phyloP scores from a whole-genome alignment of 108 stramenopile genomes.

The Conticribra guillardii region DNA sequence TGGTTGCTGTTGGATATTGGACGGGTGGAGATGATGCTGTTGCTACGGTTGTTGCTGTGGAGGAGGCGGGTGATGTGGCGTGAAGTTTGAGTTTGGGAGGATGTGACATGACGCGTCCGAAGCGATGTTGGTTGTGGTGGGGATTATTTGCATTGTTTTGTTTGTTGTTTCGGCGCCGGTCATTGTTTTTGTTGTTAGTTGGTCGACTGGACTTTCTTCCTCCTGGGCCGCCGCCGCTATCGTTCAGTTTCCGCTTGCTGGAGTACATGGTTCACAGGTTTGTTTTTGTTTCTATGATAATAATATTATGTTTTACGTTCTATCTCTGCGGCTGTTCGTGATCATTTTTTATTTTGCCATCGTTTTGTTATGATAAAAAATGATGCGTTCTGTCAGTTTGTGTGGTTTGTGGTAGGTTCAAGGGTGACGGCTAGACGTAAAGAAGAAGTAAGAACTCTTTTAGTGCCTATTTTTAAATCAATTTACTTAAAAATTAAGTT shows the following conservation, averaged over 20 bases:
- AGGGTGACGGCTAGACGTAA: too few relatives aligned
- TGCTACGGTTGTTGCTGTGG: not conserved
- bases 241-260: not conserved
- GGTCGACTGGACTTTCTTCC: not conserved
- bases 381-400: too few relatives aligned
- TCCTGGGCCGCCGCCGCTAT: not conserved
- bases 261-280: not conserved
- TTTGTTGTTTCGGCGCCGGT: not conserved
- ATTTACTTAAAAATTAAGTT: too few relatives aligned
- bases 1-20: slow-evolving; percentile 87
- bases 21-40: slow-evolving; percentile 41
- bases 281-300: too few relatives aligned
- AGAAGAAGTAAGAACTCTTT: too few relatives aligned
- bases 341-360: too few relatives aligned
- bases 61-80: slow-evolving; percentile 1
- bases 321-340: too few relatives aligned
- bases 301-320: too few relatives aligned
- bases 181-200: not conserved
- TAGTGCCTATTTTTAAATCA: too few relatives aligned
- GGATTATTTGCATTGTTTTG: slow-evolving; percentile 7
- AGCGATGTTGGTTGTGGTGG: slow-evolving; percentile 55
- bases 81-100: slow-evolving; percentile 71
- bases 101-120: slow-evolving; percentile 87
- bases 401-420: too few relatives aligned
- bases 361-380: too few relatives aligned